These are phyloP conservation scores for Tetracladium maxilliforme DNA, from an alignment of 2,329 filamentous ascomycete species.

Conservation along the genomic window DNA sequence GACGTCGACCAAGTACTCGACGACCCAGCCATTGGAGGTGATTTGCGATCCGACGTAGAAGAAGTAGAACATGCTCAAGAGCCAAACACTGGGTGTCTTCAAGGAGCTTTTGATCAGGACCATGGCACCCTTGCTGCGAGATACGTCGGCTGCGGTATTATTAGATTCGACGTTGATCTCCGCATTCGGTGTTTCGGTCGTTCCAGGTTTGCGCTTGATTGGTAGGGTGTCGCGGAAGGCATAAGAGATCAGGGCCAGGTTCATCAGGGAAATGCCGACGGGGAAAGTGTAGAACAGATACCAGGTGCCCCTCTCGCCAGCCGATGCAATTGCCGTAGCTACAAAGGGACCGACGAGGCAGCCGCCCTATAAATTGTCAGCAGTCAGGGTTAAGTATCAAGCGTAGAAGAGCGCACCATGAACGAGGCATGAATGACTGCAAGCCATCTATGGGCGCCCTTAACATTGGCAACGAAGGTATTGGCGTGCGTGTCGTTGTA, in stretches of 20 bases:
- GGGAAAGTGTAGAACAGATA: conserved; percentile 40
- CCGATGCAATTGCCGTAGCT: conserved; percentile 31
- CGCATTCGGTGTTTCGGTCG: neutral
- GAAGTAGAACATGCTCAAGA: conserved; percentile 48
- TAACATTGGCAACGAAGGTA: conserved; percentile 37
- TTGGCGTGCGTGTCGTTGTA: conserved; percentile 51
- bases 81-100: conserved; percentile 32
- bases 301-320: conserved; percentile 25
- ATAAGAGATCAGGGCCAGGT: conserved; percentile 27
- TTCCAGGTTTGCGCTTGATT: conserved; percentile 9
- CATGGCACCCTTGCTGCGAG: no score
- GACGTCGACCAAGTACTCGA: conserved; percentile 47
- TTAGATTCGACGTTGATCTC: neutral
- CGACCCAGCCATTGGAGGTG: conserved; percentile 48
- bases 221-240: conserved; percentile 33
- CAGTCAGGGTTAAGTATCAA: no score
- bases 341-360: conserved; percentile 41
- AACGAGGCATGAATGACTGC: conserved; percentile 52
- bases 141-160: no score
- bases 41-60: conserved; percentile 41
- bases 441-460: conserved; percentile 40
- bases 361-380: no score
- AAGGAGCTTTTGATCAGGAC: no score
- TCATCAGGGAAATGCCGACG: conserved; percentile 33
- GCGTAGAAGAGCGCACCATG: conserved; percentile 15